These are phyloP conservation scores for Neophaeococcomyces aloes DNA, from an alignment of 2,329 filamentous ascomycete genomes.

Conservation along the genomic window DNA sequence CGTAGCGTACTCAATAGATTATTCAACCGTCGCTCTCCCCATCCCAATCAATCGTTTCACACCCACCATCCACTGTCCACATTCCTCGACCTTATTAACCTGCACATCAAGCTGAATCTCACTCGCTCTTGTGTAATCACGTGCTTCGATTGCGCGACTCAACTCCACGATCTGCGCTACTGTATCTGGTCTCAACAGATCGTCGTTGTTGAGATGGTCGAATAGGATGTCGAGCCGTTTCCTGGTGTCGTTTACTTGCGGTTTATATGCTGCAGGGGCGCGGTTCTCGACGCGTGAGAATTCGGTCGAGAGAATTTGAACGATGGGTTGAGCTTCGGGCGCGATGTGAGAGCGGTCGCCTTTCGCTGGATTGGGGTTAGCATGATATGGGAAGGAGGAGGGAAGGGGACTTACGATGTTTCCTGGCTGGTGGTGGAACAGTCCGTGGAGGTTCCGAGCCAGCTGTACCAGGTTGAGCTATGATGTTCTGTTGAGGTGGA, in stretches of 20 bases:
- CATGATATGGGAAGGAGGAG: too few species aligned
- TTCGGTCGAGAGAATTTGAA: slow-evolving; percentile 69
- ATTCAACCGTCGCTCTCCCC: slow-evolving; percentile 54
- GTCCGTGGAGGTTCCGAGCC: slow-evolving; percentile 38
- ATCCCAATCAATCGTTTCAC: slow-evolving; percentile 68
- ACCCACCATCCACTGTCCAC: slow-evolving; percentile 78
- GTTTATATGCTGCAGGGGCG: slow-evolving; percentile 74
- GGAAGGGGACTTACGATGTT: slow-evolving; percentile 61
- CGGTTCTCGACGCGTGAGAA: slow-evolving; percentile 80
- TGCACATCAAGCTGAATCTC: slow-evolving; percentile 65
- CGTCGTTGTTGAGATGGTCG: slow-evolving; percentile 92
- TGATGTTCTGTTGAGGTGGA: slow-evolving; percentile 34
- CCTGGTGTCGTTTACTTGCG: slow-evolving; percentile 86
- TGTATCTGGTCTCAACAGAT: slow-evolving; percentile 70
- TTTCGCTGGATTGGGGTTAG: too few species aligned
- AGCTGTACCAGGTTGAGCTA: slow-evolving; percentile 37
- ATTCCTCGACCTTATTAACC: slow-evolving; percentile 66
- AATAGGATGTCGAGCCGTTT: slow-evolving; percentile 90
- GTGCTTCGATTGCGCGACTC: slow-evolving; percentile 54
- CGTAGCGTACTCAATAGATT: not conserved
- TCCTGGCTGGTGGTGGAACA: slow-evolving; percentile 43
- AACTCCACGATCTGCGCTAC: slow-evolving; percentile 38
- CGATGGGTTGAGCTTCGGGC: slow-evolving; percentile 61
- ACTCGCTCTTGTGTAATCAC: slow-evolving; percentile 58
- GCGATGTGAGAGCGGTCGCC: slow-evolving; percentile 90